These are phyloP conservation scores for Aciculosporium take DNA, from an alignment of 2,329 filamentous ascomycete genomes.

Conservation along the genomic window DNA sequence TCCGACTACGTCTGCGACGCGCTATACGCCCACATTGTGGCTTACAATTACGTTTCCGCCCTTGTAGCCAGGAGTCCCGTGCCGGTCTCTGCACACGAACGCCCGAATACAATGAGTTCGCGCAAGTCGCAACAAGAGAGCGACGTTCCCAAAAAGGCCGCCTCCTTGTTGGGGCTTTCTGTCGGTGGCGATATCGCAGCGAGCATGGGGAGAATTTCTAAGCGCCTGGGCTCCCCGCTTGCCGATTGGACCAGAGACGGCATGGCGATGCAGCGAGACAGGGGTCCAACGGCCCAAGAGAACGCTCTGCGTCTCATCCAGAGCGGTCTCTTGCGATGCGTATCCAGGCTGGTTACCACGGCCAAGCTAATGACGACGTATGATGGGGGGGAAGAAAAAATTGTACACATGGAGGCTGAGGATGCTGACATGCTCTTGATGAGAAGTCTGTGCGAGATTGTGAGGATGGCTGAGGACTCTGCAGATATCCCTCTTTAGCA, in stretches of 20 bases:
- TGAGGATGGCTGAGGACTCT: slow-evolving; percentile 22
- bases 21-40: slow-evolving; percentile 43
- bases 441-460: slow-evolving; percentile 28
- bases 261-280: slow-evolving; percentile 8
- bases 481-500: too few species aligned
- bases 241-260: slow-evolving; percentile 16
- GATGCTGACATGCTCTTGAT: slow-evolving; percentile 25
- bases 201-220: slow-evolving; percentile 12
- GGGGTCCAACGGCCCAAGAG: slow-evolving; percentile 15
- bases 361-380: slow-evolving; percentile 24
- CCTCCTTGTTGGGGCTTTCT: slow-evolving; percentile 33
- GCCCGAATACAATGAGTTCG: slow-evolving; percentile 7
- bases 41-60: slow-evolving; percentile 41
- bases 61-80: slow-evolving; percentile 15
- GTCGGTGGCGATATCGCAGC: slow-evolving; percentile 10
- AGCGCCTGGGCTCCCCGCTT: slow-evolving; percentile 15
- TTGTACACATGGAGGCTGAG: slow-evolving; percentile 17
- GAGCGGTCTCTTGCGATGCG: slow-evolving; percentile 34
- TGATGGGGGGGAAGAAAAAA: slow-evolving; percentile 15
- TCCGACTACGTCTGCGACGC: slow-evolving; percentile 43
- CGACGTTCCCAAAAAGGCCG: slow-evolving; percentile 37
- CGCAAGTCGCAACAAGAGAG: slow-evolving; percentile 16
- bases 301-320: slow-evolving; percentile 30
- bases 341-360: slow-evolving; percentile 35
- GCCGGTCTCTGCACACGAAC: slow-evolving; percentile 6